These are phyloP conservation scores for Ciborinia camelliae DNA, from an alignment of 2,329 filamentous ascomycete genomes.

Conservation along the genomic window DNA sequence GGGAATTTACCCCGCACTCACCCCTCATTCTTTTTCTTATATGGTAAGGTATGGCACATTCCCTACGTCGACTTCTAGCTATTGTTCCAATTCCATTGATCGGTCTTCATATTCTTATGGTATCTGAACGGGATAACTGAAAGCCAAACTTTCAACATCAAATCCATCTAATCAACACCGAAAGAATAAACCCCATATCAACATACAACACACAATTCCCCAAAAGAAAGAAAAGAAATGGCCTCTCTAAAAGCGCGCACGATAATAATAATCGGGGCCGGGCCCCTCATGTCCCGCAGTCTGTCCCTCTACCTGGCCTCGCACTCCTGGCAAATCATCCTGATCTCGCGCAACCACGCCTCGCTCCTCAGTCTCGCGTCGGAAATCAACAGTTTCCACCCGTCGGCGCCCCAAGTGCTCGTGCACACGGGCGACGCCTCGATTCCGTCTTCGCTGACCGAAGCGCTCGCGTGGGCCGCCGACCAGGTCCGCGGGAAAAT, in stretches of 20 bases:
- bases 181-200: not conserved
- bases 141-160: not conserved
- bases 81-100: not conserved
- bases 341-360: constrained; percentile 1
- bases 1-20: not conserved
- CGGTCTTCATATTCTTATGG: not conserved
- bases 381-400: constrained; percentile 5
- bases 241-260: constrained; percentile 6
- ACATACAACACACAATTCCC: not conserved
- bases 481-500: not conserved
- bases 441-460: not conserved
- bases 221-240: not conserved
- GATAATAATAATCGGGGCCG: constrained; percentile 12
- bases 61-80: not conserved
- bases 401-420: not conserved
- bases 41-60: not conserved
- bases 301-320: constrained; percentile 17
- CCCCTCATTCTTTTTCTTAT: not conserved
- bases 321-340: constrained; percentile 13
- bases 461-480: constrained; percentile 10
- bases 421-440: constrained; percentile 3
- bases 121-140: not conserved
- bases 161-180: not conserved
- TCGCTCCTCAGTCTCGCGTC: not conserved
- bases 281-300: constrained; percentile 16